Conservation (phyloP, 1,284 basidiomycete genomes). For the Pyrrhoderma lamaoense region DNA sequence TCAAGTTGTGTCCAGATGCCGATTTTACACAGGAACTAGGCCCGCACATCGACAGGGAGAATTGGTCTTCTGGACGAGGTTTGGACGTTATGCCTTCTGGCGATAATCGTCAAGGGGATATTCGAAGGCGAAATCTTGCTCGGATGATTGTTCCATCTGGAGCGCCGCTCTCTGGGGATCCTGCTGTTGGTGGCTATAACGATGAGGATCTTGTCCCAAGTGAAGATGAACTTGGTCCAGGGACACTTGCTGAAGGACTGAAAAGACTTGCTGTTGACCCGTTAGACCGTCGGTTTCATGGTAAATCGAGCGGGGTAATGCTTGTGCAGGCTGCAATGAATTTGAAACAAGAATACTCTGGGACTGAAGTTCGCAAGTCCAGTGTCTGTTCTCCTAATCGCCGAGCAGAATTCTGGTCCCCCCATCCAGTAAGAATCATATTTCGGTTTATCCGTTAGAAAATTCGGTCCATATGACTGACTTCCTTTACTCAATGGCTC, state of each 20-base stretch:
- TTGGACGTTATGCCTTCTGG: conserved; percentile 15
- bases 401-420: conserved; percentile 27
- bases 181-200: too few relatives aligned
- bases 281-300: conserved; percentile 50
- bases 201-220: conserved; percentile 31
- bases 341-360: conserved; percentile 52
- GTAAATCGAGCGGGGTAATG: conserved; percentile 63
- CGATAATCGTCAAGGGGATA: conserved; percentile 11
- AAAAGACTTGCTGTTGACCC: conserved; percentile 30
- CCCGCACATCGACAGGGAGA: conserved; percentile 39
- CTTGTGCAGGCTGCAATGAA: conserved; percentile 60
- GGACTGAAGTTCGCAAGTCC: conserved; percentile 23
- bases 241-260: conserved; percentile 33
- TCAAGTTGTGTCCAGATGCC: conserved; percentile 42
- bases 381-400: conserved; percentile 5
- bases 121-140: neutral
- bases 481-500: conserved; percentile 38
- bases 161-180: too few relatives aligned
- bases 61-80: conserved; percentile 29
- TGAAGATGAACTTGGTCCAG: conserved; percentile 31
- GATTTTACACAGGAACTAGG: conserved; percentile 45
- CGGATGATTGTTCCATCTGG: neutral
- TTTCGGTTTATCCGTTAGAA: too few relatives aligned
- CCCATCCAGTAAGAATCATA: conserved; percentile 22
- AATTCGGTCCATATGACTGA: conserved; percentile 33